A percentile compares a stretch with the other conserved stretches of the same genome.
phyloP scores from a whole-genome alignment of 2,329 filamentous ascomycete species.

The Xylariales sp. region DNA sequence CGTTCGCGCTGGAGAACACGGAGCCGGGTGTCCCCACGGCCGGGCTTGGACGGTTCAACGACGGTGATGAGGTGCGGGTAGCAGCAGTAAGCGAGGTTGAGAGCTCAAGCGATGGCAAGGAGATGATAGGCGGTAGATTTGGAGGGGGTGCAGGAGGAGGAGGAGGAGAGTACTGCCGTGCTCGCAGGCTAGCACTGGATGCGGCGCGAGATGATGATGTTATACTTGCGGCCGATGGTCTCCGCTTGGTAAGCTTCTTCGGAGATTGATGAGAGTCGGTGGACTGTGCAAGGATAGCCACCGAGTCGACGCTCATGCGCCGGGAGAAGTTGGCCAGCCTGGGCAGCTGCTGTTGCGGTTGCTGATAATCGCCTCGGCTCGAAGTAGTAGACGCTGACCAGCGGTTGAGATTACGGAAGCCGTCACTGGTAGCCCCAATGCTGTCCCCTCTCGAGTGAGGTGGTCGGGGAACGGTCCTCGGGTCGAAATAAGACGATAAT shows the following conservation, averaged over 20 bases:
- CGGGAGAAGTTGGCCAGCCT: conserved; percentile 32
- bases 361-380: conserved; percentile 25
- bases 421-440: conserved; percentile 31
- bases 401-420: conserved; percentile 44
- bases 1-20: conserved; percentile 13
- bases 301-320: conserved; percentile 41
- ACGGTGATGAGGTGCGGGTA: conserved; percentile 13
- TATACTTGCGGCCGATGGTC: conserved; percentile 23
- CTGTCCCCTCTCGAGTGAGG: conserved; percentile 21
- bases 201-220: conserved; percentile 14
- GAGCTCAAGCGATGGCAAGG: conserved; percentile 34
- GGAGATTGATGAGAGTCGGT: conserved; percentile 15
- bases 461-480: conserved; percentile 12
- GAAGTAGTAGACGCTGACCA: conserved; percentile 50
- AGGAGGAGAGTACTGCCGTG: conserved; percentile 16
- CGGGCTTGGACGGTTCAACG: conserved; percentile 19
- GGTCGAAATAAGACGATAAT: conserved; percentile 16
- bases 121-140: conserved; percentile 36
- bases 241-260: conserved; percentile 22
- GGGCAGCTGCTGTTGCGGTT: conserved; percentile 19
- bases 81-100: conserved; percentile 16
- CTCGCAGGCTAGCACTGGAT: conserved; percentile 5
- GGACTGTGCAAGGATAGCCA: conserved; percentile 23
- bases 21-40: conserved; percentile 17
- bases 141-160: conserved; percentile 27